These are phyloP conservation scores for Solanum medicagineum DNA, from an alignment of 257 asterid genomes.

Conservation along the genomic window DNA sequence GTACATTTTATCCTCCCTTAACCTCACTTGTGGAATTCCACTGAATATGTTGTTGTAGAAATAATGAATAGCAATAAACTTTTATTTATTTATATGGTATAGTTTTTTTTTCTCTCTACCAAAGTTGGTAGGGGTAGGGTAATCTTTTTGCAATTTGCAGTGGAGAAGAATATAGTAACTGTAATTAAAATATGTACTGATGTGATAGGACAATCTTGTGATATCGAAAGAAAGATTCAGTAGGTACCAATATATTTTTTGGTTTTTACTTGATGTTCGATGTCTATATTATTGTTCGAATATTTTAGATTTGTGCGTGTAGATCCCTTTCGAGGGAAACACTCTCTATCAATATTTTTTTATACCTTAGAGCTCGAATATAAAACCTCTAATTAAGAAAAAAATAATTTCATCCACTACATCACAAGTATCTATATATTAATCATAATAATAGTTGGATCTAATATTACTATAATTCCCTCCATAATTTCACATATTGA, in stretches of 20 bases:
- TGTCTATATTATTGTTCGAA: no score
- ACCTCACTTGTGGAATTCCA: no score
- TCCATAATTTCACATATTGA: not conserved
- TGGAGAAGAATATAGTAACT: not conserved
- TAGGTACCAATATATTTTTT: not conserved
- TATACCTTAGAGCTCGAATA: no score
- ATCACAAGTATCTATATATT: not conserved
- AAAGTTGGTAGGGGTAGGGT: not conserved
- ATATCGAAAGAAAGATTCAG: not conserved
- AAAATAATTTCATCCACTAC: no score
- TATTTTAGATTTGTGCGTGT: no score
- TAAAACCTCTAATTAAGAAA: no score
- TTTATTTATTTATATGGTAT: not conserved
- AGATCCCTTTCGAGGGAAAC: no score
- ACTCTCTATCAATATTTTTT: no score
- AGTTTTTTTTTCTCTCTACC: no score
- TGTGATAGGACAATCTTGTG: not conserved
- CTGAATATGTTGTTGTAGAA: no score
- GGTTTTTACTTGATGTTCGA: no score
- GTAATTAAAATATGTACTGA: not conserved
- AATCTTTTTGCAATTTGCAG: not conserved
- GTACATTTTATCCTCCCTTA: no score
- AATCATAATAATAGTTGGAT: not conserved
- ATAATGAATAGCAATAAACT: not conserved
- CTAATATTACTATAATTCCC: not conserved